phyloP scores from a whole-genome alignment of 805 yeast species.

The Yarrowia divulgata region DNA sequence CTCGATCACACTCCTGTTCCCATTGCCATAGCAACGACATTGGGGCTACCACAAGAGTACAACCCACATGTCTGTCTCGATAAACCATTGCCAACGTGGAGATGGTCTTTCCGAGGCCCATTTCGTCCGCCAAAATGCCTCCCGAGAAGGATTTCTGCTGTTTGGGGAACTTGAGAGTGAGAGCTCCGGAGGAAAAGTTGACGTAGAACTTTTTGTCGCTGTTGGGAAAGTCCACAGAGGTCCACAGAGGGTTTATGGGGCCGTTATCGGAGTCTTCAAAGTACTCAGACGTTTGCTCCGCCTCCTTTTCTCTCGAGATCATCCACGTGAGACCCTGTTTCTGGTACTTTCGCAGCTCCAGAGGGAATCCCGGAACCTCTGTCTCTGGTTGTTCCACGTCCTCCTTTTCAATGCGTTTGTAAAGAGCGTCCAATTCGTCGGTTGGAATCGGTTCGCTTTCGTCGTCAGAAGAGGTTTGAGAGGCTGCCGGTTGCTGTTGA shows the following conservation, averaged over 20 bases:
- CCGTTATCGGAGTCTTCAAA: conserved; percentile 58
- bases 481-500: conserved; percentile 40
- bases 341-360: conserved; percentile 77
- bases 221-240: conserved; percentile 74
- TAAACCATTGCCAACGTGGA: conserved; percentile 78
- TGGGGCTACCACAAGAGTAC: conserved; percentile 85
- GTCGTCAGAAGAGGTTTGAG: conserved; percentile 49
- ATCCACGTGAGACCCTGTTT: conserved; percentile 88
- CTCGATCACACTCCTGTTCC: conserved; percentile 66
- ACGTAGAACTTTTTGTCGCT: conserved; percentile 62
- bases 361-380: conserved; percentile 61
- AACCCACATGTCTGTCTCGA: conserved; percentile 54
- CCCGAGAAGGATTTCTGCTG: conserved; percentile 70
- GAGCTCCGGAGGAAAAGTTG: conserved; percentile 80
- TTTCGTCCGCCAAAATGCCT: conserved; percentile 93
- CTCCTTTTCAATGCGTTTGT: conserved; percentile 71
- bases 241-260: conserved; percentile 86
- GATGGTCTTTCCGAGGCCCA: conserved; percentile 95
- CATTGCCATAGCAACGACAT: conserved; percentile 92
- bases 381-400: conserved; percentile 70
- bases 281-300: conserved; percentile 49
- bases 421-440: conserved; percentile 79
- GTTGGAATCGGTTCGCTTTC: conserved; percentile 58
- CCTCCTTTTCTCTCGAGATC: conserved; percentile 68
- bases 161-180: conserved; percentile 71